These are phyloP conservation scores for Pythium guiyangense DNA, from an alignment of 352 stramenopile genomes.

Conservation along the genomic window DNA sequence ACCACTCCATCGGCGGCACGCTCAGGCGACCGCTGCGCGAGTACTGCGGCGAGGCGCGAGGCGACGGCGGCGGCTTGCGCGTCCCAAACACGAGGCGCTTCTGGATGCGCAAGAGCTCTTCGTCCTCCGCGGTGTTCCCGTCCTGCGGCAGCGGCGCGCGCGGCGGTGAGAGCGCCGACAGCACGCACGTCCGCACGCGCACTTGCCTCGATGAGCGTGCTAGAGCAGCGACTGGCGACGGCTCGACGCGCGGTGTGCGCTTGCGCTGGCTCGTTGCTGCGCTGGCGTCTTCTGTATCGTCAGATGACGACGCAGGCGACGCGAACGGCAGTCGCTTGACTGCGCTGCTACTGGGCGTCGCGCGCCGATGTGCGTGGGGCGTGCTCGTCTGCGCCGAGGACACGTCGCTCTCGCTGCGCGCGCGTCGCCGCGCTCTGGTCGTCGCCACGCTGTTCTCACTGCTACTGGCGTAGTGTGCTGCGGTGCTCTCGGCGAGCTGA, in stretches of 20 bases:
- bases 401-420: background rate
- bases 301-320: background rate
- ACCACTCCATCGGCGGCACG: constrained; percentile 46
- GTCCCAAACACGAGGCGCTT: too few relatives aligned
- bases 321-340: background rate
- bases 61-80: too few relatives aligned
- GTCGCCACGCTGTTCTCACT: background rate
- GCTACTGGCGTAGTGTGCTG: background rate
- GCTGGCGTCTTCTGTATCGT: constrained; percentile 2
- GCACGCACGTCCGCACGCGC: too few relatives aligned
- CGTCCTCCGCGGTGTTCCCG: too few relatives aligned
- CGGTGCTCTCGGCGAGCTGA: background rate
- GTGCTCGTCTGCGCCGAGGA: background rate
- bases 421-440: background rate
- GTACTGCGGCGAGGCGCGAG: too few relatives aligned
- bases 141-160: too few relatives aligned
- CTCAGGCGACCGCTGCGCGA: constrained; percentile 19
- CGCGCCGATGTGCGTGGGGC: background rate
- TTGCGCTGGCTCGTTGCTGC: too few relatives aligned
- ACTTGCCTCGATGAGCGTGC: too few relatives aligned
- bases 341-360: background rate
- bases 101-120: too few relatives aligned
- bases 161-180: too few relatives aligned
- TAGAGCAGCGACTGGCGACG: too few relatives aligned
- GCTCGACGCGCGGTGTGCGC: too few relatives aligned